Evolutionary conservation across 371 early-diverging fungal genomes (phyloP).

Genomic region (Actinomortierella ambigua): DNA sequence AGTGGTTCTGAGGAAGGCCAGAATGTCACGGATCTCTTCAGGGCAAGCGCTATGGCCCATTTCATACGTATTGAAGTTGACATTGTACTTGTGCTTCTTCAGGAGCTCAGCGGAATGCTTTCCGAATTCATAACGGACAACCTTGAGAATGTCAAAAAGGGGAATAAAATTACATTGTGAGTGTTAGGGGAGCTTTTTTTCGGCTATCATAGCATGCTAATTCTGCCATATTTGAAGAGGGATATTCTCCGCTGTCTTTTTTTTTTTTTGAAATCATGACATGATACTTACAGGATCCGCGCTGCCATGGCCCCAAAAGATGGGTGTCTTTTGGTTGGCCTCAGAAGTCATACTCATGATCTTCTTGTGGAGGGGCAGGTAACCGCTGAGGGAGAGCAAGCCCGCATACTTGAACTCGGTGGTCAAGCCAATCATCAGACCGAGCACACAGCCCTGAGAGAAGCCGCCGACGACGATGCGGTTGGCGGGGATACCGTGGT

Average conservation of each 20-base stretch:
- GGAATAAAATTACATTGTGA: too few relatives aligned
- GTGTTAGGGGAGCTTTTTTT: too few relatives aligned
- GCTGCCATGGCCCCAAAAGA: slow-evolving; percentile 91
- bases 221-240: too few relatives aligned
- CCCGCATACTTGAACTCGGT: slow-evolving; percentile 72
- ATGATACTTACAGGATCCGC: slow-evolving; percentile 61
- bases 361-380: slow-evolving; percentile 73
- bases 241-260: too few relatives aligned
- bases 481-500: slow-evolving; percentile 75
- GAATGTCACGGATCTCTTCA: slow-evolving; percentile 81
- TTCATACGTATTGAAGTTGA: slow-evolving; percentile 78
- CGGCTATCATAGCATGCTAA: too few relatives aligned
- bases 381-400: slow-evolving; percentile 73
- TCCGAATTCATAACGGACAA: slow-evolving; percentile 79
- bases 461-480: slow-evolving; percentile 95
- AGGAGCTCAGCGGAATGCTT: slow-evolving; percentile 67
- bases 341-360: slow-evolving; percentile 65
- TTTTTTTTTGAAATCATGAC: too few relatives aligned
- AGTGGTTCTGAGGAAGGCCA: slow-evolving; percentile 62
- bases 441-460: slow-evolving; percentile 90
- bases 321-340: slow-evolving; percentile 78
- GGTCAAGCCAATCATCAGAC: slow-evolving; percentile 77
- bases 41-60: slow-evolving; percentile 79
- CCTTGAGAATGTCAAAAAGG: slow-evolving; percentile 17
- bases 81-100: slow-evolving; percentile 66